These are phyloP conservation scores for Penicillium malachiteum DNA, from an alignment of 495 filamentous ascomycete species.

Conservation along the genomic window DNA sequence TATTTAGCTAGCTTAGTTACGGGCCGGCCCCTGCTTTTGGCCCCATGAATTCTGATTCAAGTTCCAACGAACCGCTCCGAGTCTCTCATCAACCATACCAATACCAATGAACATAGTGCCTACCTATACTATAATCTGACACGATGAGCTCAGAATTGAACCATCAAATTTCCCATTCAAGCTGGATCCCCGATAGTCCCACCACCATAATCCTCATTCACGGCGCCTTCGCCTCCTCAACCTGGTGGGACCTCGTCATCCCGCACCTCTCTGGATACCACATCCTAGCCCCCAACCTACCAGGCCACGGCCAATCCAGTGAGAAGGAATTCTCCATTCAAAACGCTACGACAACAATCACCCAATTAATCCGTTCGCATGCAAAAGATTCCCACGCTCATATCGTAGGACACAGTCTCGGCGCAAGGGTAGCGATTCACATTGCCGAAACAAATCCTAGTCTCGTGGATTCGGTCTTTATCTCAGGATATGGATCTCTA, in stretches of 20 bases:
- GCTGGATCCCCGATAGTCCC: not conserved
- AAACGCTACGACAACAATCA: not conserved
- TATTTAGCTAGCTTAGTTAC: too few species aligned
- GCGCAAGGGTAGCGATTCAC: conserved; percentile 12
- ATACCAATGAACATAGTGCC: not conserved
- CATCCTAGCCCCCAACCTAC: conserved; percentile 5
- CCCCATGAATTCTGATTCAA: too few species aligned
- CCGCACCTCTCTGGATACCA: conserved; percentile 1
- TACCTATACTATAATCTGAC: not conserved
- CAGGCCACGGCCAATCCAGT: not conserved
- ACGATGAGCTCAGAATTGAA: not conserved
- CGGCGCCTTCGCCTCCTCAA: not conserved
- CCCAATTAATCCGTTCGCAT: not conserved
- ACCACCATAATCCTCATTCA: not conserved
- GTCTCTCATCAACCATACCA: not conserved
- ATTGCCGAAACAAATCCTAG: conserved; percentile 8
- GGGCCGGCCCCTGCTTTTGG: too few species aligned
- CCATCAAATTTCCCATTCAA: not conserved
- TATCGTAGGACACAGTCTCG: conserved; percentile 16
- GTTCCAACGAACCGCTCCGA: not conserved
- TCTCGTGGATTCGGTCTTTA: conserved; percentile 1
- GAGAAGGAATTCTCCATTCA: not conserved
- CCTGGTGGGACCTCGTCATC: not conserved
- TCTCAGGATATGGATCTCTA: conserved; percentile 5
- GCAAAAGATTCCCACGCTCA: conserved; percentile 3